Percentiles rank a stretch among this genome's conserved stretches.
Conservation (phyloP, 2,329 filamentous ascomycete species). For the Aspergillus flavus region DNA sequence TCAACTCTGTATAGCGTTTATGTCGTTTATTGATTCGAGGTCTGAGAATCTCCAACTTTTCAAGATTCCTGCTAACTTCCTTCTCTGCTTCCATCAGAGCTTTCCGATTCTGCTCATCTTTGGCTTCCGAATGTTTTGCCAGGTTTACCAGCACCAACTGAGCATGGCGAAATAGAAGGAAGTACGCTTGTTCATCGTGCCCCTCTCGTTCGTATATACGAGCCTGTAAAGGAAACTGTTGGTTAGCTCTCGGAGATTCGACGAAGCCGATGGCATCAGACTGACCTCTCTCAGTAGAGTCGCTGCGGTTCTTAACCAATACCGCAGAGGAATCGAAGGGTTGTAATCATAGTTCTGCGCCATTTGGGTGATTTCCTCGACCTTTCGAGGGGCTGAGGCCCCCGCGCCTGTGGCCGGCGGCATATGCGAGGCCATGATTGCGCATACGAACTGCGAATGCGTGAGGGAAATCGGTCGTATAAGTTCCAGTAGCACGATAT, state of each 20-base stretch:
- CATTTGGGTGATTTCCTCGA: conserved; percentile 74
- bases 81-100: conserved; percentile 60
- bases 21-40: conserved; percentile 74
- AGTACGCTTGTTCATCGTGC: conserved; percentile 84
- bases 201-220: conserved; percentile 82
- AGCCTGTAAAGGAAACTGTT: conserved; percentile 57
- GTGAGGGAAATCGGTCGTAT: neutral
- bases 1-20: conserved; percentile 64
- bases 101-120: conserved; percentile 60
- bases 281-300: conserved; percentile 78
- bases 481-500: neutral
- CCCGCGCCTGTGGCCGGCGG: conserved; percentile 33
- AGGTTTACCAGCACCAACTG: conserved; percentile 79
- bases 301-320: conserved; percentile 80
- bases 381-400: conserved; percentile 61
- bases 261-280: conserved; percentile 4
- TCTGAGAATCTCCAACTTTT: conserved; percentile 75
- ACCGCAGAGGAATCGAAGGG: conserved; percentile 71
- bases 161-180: conserved; percentile 88
- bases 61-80: conserved; percentile 65
- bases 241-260: neutral
- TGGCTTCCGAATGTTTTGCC: conserved; percentile 73
- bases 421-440: conserved; percentile 29
- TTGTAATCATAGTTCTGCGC: conserved; percentile 84
- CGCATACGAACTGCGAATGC: neutral